Conservation (phyloP, 2,329 filamentous ascomycete genomes). For the Chrysoporthe puriensis region DNA sequence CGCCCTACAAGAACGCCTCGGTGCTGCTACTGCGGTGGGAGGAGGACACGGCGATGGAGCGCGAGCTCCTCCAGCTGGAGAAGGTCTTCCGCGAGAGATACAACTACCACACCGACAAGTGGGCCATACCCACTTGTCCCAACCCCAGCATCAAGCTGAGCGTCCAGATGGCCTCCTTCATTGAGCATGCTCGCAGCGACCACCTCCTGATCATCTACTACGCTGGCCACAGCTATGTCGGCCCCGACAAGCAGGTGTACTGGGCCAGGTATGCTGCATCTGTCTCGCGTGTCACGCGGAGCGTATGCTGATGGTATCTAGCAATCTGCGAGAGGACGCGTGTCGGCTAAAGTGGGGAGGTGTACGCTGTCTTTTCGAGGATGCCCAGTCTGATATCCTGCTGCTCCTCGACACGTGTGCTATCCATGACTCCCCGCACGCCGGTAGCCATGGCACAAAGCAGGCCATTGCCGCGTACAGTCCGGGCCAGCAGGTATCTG, state of each 20-base stretch:
- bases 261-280: conserved; percentile 60
- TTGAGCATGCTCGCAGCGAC: conserved; percentile 60
- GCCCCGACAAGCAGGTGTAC: conserved; percentile 64
- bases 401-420: conserved; percentile 66
- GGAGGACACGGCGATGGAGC: conserved; percentile 57
- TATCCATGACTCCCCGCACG: conserved; percentile 52
- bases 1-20: conserved; percentile 59
- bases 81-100: conserved; percentile 63
- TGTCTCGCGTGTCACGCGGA: not conserved
- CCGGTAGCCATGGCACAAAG: conserved; percentile 60
- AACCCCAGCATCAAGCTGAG: conserved; percentile 65
- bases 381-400: conserved; percentile 65
- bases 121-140: conserved; percentile 62
- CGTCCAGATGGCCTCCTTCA: conserved; percentile 62
- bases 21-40: conserved; percentile 67
- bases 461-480: conserved; percentile 65
- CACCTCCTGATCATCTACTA: conserved; percentile 69
- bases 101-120: conserved; percentile 63
- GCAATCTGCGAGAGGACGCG: conserved; percentile 61
- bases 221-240: conserved; percentile 62
- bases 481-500: conserved; percentile 52
- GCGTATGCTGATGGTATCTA: conserved; percentile 40
- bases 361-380: conserved; percentile 65
- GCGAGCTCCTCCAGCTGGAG: conserved; percentile 59
- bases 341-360: conserved; percentile 66